Evolutionary conservation across 257 asterid species (phyloP), one percentile per base, ranked within the genome.

Genomic region (Plantago ovata): DNA sequence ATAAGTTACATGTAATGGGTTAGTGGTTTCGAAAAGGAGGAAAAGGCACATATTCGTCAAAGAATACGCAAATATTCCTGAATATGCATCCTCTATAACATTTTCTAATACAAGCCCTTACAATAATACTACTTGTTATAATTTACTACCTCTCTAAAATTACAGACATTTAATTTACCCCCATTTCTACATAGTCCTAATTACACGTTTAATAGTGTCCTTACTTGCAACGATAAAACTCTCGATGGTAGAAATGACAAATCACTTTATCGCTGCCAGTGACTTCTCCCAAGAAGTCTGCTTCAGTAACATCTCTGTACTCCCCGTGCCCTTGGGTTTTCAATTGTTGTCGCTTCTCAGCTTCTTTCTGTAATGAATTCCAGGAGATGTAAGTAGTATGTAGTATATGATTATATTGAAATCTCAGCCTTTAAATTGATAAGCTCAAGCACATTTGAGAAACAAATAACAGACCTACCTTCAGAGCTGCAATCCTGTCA

Each of bases 141-240:
- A 24, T 2, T 20, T 9, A 9, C 36, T 16, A 20, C 9, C 0
- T 1, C 56, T 53, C 54, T 12, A 24, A 69, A 13, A 13, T 36
- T 43, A 14, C 19, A 41, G 5, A 51, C 2, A 46, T 41, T 50
- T 52, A 68, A 58, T 20, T 43, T 40, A 14, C 20, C 12, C 56
- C 18, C 33, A 40, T 32, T 36, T 28, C 41, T 12, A 50, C 11
- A 43, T 36, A 24, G 14, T 24, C 60, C 53, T 58, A 36, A 60
- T 45, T 32, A 57, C 62, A 70, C 24, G 42, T 10, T 40, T 28
- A 5, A 28, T 23, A 15, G 53, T 16, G 67, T 67, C 66, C 81
- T 81, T 80, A 92, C 98, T 85, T 92, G 97, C 98, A 92, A 36
- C 98, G 95, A 67, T 92, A 92, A 80, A 92, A 92, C 76, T 92